Conservation (phyloP, 108 stramenopile species). For the Nitzschia inconspicua region DNA sequence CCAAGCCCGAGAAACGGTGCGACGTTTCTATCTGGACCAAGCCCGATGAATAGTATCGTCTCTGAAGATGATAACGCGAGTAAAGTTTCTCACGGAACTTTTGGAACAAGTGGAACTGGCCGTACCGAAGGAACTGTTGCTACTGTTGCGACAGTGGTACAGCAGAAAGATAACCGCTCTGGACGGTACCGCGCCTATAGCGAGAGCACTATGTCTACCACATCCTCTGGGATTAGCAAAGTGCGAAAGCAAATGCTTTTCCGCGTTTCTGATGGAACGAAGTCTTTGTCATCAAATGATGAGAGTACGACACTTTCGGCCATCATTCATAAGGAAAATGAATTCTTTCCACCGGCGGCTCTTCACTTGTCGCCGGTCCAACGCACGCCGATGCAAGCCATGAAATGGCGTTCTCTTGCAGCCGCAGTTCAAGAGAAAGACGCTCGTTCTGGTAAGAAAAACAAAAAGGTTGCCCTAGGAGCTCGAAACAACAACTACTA, state of each 20-base stretch:
- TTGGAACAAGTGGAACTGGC: too few relatives aligned
- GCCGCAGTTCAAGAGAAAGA: constrained; percentile 43
- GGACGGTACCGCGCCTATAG: not conserved
- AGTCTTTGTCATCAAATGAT: constrained; percentile 7
- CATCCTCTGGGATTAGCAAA: constrained; percentile 24
- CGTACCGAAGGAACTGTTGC: too few relatives aligned
- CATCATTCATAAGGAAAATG: constrained; percentile 22
- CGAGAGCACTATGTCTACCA: constrained; percentile 15
- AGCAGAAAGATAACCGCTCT: not conserved
- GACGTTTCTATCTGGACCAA: not conserved
- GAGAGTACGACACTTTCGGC: constrained; percentile 37
- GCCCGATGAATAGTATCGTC: not conserved
- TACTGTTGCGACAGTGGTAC: constrained; percentile 29
- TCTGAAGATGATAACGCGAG: constrained; percentile 24
- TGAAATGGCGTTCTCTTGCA: constrained; percentile 62
- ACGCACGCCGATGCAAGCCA: constrained; percentile 40
- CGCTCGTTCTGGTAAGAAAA: constrained; percentile 3
- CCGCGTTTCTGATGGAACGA: constrained; percentile 1
- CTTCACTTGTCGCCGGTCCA: constrained; percentile 23
- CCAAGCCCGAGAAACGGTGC: not conserved
- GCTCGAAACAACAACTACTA: too few relatives aligned
- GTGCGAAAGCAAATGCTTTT: constrained; percentile 36
- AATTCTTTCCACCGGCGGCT: constrained; percentile 3
- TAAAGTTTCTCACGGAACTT: constrained; percentile 15
- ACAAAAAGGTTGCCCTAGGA: too few relatives aligned